Base-by-base conservation (phyloP, 768 basidiomycete species). In the Filobasidium floriforme region DNA sequence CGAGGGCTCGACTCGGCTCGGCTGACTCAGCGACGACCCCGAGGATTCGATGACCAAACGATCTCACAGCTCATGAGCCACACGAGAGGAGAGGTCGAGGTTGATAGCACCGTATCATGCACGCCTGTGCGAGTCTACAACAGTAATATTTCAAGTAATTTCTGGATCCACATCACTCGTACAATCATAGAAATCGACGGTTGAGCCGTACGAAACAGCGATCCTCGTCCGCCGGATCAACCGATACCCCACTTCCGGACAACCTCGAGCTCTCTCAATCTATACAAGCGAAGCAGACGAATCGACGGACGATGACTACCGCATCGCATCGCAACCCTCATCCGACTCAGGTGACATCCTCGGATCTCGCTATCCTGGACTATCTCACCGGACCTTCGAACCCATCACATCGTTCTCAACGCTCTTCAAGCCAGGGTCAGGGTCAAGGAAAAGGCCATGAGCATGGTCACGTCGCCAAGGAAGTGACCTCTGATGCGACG, bases 311-410 rank as follows among this genome's bases (percentile, higher is more conserved):
- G 54, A 28, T 24, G 29, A 57, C 22, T n/a, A 32, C 54, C 14
- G 5, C 54, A 57, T 14, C 54, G 7, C 32, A 29, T 5, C 28
- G 18, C 37, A 49, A 49, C 46, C 46, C 15, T 49, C 18, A 22
- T 22, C 22, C 46, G 14, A 4, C 46, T 2, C 5, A 12, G 12
- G 29, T 57, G 6, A 61, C 59, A 14, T 49, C 55, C 28, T 37
- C 62, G 22, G 63, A 68, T 41, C 46, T 68, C 24, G 67, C 60
- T 40, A 57, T 68, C 43, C 60, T 68, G 10, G 62, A 68, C 44
- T 59, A 60, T 15, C 40, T 68, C 24, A 68, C 67, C 6, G 54
- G 57, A 9, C 62, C 67, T 5, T 41, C 29, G 3, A 62, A 61
- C 28, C 59, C 65, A 24, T 46, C 65, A 15, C 43, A 59, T 1